Evolutionary conservation across 2,329 filamentous ascomycete genomes (phyloP), one percentile per base, ranked within the genome.

Genomic region (Fusarium siculi): DNA sequence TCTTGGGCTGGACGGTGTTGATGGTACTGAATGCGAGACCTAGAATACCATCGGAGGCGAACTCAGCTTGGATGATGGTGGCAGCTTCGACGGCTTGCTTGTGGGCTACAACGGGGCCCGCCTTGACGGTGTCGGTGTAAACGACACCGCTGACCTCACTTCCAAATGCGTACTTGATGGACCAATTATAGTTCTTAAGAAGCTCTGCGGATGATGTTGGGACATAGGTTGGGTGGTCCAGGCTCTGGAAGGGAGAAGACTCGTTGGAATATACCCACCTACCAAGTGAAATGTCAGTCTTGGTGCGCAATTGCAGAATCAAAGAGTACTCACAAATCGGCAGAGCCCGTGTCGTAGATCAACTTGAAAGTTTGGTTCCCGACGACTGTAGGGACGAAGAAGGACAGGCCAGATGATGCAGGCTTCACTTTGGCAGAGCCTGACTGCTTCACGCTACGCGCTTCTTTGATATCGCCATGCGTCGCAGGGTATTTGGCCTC

Each of bases 251-350:
- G 8, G 19, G 21, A 0, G 37, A 42, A 18, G 37, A 43, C 1
- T 56, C 58, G 6, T 61, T 61, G 6, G 58, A 56, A 7, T 36
- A 56, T 1, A 61, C 49, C 37, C 28, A 56, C 30, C 58, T 61
- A 2, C 4, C 0, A 1, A 3, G 7, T 8, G 4, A 7, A 0
- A 2, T 23, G 19, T 56, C 2, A 56, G 37, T 30, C 8, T 28
- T 28, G 25, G 25, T 28, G 25, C 25, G 25, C 25, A 7, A 28
- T 28, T 28, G 25, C 25, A 28, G 25, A 28, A 28, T 28, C 25
- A 28, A 28, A 28, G 25, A 28, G 25, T 12, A 43, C 37, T 30
- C 1, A 61, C 37, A 56, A 7, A 21, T 61, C 58, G 1, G 49
- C 37, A 14, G 49, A 56, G 7, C 49, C 49, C 30, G 58, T 61